These are phyloP conservation scores for Colletotrichum sp. DNA, from an alignment of 2,329 filamentous ascomycete genomes.

Conservation along the genomic window DNA sequence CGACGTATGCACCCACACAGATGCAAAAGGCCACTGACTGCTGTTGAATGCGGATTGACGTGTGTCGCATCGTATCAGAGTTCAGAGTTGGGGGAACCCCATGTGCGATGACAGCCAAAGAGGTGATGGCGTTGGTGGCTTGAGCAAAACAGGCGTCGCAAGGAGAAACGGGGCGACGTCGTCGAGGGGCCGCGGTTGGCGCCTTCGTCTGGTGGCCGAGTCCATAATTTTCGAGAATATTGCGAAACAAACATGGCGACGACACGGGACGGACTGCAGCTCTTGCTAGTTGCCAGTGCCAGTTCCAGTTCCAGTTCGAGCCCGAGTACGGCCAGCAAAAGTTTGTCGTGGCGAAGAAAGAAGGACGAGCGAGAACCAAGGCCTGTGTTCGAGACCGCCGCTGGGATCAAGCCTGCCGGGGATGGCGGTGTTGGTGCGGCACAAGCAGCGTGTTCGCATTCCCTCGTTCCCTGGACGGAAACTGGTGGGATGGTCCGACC, in stretches of 20 bases:
- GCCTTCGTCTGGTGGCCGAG: not conserved
- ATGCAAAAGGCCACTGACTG: not conserved
- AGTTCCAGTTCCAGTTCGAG: not conserved
- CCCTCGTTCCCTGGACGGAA: not conserved
- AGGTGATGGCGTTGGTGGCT: not conserved
- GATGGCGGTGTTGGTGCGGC: constrained; percentile 6
- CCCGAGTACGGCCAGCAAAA: not conserved
- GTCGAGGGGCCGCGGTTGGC: not conserved
- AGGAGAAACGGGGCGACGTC: not conserved
- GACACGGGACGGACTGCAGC: not conserved
- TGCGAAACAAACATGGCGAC: constrained; percentile 1
- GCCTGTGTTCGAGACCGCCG: not conserved
- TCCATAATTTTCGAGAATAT: not conserved
- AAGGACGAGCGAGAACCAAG: not conserved
- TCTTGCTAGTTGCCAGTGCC: not conserved
- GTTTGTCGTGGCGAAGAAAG: not conserved
- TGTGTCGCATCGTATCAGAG: not conserved
- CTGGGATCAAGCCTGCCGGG: constrained; percentile 5
- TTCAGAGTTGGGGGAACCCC: not conserved
- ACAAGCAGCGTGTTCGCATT: constrained; percentile 9
- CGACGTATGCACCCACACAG: not conserved
- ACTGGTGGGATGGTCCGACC: constrained; percentile 5
- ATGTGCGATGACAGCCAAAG: not conserved
- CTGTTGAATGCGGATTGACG: not conserved
- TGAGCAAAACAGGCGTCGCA: constrained; percentile 13